Percentiles rank a stretch among this genome's conserved stretches.
phyloP scores from a whole-genome alignment of 257 asterid genomes.

The Capsicum rhomboideum region DNA sequence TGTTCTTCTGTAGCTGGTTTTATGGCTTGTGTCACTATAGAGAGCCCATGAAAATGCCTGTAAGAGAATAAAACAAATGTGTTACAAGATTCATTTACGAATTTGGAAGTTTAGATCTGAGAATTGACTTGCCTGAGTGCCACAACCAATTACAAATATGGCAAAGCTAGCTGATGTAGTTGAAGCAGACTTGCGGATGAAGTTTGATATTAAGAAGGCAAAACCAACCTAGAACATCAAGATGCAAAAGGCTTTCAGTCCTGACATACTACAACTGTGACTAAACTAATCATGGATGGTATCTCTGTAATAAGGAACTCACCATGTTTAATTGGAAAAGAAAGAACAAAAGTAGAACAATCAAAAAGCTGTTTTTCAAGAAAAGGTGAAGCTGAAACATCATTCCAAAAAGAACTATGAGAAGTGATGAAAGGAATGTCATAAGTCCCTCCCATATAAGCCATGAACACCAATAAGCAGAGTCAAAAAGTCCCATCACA shows the following conservation, averaged over 20 bases:
- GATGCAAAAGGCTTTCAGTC: neutral
- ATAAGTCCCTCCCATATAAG: conserved; percentile 28
- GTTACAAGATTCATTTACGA: neutral
- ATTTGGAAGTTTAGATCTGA: neutral
- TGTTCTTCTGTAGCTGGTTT: neutral
- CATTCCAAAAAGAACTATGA: conserved; percentile 28
- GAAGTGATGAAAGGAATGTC: conserved; percentile 20
- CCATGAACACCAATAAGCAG: conserved; percentile 43
- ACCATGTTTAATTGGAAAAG: conserved; percentile 30
- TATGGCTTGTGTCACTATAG: neutral
- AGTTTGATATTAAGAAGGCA: conserved; percentile 25
- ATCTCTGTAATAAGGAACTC: neutral
- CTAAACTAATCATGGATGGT: neutral
- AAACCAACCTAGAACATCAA: conserved; percentile 20
- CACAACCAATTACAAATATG: conserved; percentile 17
- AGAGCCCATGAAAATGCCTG: conserved; percentile 1
- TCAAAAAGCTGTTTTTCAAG: conserved; percentile 15
- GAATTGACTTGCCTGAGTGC: conserved; percentile 20
- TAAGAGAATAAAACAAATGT: neutral
- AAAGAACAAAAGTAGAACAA: conserved; percentile 29
- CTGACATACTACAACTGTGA: neutral
- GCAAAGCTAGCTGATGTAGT: conserved; percentile 24
- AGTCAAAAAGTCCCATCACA: conserved; percentile 37
- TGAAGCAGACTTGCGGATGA: conserved; percentile 26
- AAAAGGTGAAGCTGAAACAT: conserved; percentile 21